Evolutionary conservation across 441 rosid species (phyloP).

Genomic region (Pelargonium myrrhifolium): DNA sequence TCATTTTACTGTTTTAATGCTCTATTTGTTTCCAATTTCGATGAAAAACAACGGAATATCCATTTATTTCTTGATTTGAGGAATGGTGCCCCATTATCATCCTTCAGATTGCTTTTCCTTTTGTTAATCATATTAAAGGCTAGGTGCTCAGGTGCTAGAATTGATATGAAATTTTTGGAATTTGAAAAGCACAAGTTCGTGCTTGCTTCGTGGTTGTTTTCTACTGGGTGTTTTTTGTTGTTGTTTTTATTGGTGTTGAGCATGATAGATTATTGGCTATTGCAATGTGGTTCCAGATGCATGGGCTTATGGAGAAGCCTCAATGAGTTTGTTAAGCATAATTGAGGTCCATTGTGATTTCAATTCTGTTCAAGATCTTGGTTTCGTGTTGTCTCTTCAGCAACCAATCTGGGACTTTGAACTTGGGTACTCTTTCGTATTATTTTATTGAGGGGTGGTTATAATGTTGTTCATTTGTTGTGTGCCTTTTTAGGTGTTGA

Average conservation of each 20-base stretch:
- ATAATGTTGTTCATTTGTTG: background rate
- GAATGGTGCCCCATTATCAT: background rate
- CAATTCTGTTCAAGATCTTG: background rate
- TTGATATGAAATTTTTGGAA: background rate
- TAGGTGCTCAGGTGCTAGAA: too few species aligned
- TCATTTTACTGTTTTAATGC: background rate
- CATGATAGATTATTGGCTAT: background rate
- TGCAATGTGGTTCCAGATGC: background rate
- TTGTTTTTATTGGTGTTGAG: background rate
- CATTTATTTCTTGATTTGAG: background rate
- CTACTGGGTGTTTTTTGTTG: background rate
- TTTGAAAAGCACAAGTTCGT: background rate
- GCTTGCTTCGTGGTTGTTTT: background rate
- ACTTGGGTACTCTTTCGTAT: background rate
- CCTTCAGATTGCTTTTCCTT: too few species aligned
- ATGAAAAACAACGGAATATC: background rate
- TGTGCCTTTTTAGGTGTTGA: conserved; percentile 53
- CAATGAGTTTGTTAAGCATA: background rate
- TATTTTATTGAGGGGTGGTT: background rate
- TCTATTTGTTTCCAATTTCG: background rate
- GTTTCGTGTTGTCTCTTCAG: background rate
- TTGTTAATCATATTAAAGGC: too few species aligned
- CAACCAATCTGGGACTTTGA: background rate
- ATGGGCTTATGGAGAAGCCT: too few species aligned
- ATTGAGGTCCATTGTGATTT: background rate